Evolutionary conservation across 176 grass and related monocot genomes (phyloP), one percentile per base, ranked within the genome.

Genomic region (Hyparrhenia diplandra): DNA sequence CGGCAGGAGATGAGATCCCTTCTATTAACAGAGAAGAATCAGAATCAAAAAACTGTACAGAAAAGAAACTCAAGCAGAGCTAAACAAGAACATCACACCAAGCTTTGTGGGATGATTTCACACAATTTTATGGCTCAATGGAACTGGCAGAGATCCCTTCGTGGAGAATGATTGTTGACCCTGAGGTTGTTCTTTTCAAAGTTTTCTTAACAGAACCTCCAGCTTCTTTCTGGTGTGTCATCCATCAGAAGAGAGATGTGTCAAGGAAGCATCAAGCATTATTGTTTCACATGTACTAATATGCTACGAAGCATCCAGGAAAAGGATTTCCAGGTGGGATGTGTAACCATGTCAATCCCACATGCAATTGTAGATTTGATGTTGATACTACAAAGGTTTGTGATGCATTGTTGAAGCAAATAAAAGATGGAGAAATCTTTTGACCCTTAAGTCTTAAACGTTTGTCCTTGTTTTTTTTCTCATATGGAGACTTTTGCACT

Each of bases 331-430:
- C 84, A 57, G 80, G 83, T 70, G 80, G 89, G 73, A 79, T 91
- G 62, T 91, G 76, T 54, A 47, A 77, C n/a, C 67, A 30, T 40
- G 17, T 67, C 8, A 47, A 87, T 86, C 72, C 86, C 49, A 37
- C 12, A 12, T 14, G n/a, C 39, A 89, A 79, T 82, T 61, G 77
- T 31, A 77, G 61, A 28, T 91, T 83, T 87, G 67, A 72, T 84
- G 35, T 86, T 71, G 88, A 90, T 78, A 62, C 83, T 70, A 86
- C 80, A 31, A 91, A 85, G 73, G 37, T 94, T 91, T 87, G 86
- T 79, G 68, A 89, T 76, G 84, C 62, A 11, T 76, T 91, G 71
- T 37, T 91, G 11, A 85, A 88, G 35, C 41, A 87, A 57, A 73
- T 71, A 54, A 85, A 71, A 71, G 31, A 10, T 20, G 4, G 13